Evolutionary conservation across 768 basidiomycete species (phyloP).

Genomic region (Mycena metata): DNA sequence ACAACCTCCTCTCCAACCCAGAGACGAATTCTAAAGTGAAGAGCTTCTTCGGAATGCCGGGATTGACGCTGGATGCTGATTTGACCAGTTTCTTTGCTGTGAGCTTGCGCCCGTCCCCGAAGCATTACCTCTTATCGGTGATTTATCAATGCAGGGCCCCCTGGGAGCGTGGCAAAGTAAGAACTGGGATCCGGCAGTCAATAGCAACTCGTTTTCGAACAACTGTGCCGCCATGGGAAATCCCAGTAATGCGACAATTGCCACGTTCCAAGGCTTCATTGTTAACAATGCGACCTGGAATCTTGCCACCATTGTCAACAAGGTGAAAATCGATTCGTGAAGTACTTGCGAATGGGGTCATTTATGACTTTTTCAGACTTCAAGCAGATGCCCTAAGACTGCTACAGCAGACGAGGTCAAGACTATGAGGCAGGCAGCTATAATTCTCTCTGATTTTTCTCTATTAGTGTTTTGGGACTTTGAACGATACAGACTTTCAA

Average conservation of each 20-base stretch:
- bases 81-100: slow-evolving; percentile 32
- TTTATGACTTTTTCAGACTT: slow-evolving; percentile 23
- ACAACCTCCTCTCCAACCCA: slow-evolving; percentile 65
- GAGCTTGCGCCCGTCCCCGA: slow-evolving; percentile 22
- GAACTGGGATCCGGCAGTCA: slow-evolving; percentile 86
- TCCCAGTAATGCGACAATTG: slow-evolving; percentile 43
- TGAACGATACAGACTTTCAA: slow-evolving; percentile 74
- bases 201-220: slow-evolving; percentile 71
- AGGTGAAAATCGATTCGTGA: slow-evolving; percentile 18
- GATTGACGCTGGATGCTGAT: slow-evolving; percentile 30
- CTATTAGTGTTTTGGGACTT: slow-evolving; percentile 88
- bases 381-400: slow-evolving; percentile 27
- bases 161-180: slow-evolving; percentile 84
- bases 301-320: slow-evolving; percentile 31
- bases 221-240: slow-evolving; percentile 72
- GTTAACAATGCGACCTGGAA: slow-evolving; percentile 45
- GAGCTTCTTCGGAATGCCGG: slow-evolving; percentile 31
- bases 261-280: slow-evolving; percentile 43
- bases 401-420: slow-evolving; percentile 29
- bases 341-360: slow-evolving; percentile 7
- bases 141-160: slow-evolving; percentile 57
- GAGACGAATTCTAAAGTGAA: slow-evolving; percentile 58
- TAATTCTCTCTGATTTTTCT: slow-evolving; percentile 21
- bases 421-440: slow-evolving; percentile 6
- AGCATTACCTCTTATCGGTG: slow-evolving; percentile 10